Conservation (phyloP, 306 rosid species). For the Abrus pulchellus region DNA sequence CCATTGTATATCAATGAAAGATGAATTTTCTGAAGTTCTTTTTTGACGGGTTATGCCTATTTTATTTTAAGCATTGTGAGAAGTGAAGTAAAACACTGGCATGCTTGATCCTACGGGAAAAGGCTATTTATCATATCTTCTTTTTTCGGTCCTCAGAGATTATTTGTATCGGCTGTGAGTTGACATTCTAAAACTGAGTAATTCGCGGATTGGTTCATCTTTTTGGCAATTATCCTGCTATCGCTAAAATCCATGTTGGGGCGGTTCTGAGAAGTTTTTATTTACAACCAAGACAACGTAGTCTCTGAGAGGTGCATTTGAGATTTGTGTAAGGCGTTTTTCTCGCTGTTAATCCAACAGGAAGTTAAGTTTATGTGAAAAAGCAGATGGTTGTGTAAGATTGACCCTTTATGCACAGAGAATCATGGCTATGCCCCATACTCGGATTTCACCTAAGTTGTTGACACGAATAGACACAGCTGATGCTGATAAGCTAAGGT, state of each 20-base stretch:
- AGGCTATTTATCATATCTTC: not conserved
- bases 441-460: slow-evolving; percentile 29
- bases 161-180: slow-evolving; percentile 18
- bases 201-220: not conserved
- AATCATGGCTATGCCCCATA: slow-evolving; percentile 44
- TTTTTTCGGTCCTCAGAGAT: not conserved
- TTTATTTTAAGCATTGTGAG: not conserved
- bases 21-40: slow-evolving; percentile 42
- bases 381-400: slow-evolving; percentile 37
- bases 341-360: slow-evolving; percentile 28
- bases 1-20: slow-evolving; percentile 76
- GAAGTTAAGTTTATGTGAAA: slow-evolving; percentile 23
- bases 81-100: not conserved
- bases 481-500: slow-evolving; percentile 24
- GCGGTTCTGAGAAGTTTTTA: slow-evolving; percentile 11
- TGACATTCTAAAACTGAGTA: slow-evolving; percentile 1
- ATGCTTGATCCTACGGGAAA: not conserved
- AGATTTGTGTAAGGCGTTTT: slow-evolving; percentile 24
- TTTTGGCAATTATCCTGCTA: slow-evolving; percentile 13
- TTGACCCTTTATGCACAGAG: slow-evolving; percentile 13
- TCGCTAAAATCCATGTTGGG: slow-evolving; percentile 8
- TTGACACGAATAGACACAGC: slow-evolving; percentile 24
- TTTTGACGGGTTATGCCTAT: slow-evolving; percentile 21
- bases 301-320: slow-evolving; percentile 1
- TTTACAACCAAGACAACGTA: not conserved